Conservation (phyloP, 139 green algal species). For the Chlorella sp. region DNA sequence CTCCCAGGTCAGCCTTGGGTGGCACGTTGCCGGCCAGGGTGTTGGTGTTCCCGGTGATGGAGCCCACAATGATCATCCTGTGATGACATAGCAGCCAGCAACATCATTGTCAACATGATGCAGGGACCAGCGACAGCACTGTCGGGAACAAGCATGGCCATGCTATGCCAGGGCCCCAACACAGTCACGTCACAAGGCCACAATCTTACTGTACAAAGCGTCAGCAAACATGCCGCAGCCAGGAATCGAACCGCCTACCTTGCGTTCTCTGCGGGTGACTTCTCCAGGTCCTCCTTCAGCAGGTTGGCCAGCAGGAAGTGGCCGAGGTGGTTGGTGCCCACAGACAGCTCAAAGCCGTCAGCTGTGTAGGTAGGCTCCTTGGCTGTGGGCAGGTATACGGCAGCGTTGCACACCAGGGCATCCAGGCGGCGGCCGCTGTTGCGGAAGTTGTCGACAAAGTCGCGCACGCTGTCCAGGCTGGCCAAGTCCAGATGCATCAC, state of each 20-base stretch:
- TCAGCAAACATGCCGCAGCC: no score
- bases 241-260: no score
- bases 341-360: constrained; percentile 83
- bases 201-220: no score
- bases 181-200: no score
- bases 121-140: no score
- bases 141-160: no score
- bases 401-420: constrained; percentile 87
- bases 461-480: constrained; percentile 67
- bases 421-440: constrained; percentile 61
- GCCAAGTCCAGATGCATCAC: constrained; percentile 82
- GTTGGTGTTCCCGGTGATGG: constrained; percentile 96
- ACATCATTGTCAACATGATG: no score
- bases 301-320: constrained; percentile 90
- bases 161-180: no score
- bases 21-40: constrained; percentile 89
- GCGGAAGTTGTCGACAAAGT: constrained; percentile 76
- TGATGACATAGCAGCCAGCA: no score
- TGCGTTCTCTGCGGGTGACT: constrained; percentile 46
- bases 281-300: constrained; percentile 77
- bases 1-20: constrained; percentile 85
- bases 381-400: constrained; percentile 84
- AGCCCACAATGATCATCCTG: constrained; percentile 31
- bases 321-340: constrained; percentile 85
- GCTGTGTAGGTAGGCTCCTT: constrained; percentile 76